phyloP scores from a whole-genome alignment of 2,329 filamentous ascomycete genomes.

The Hymenoscyphus repandus region DNA sequence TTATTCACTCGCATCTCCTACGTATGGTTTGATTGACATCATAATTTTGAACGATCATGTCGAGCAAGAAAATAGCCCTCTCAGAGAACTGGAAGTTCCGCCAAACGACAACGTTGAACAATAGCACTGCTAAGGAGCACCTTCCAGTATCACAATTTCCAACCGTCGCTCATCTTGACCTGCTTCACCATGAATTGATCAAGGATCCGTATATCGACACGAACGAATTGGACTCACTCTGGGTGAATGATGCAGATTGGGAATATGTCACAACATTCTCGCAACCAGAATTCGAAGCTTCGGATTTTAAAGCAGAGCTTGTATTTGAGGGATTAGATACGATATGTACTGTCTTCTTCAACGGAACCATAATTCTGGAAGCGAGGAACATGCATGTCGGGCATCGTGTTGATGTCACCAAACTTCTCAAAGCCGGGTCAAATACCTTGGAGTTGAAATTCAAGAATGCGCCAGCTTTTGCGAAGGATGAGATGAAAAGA shows the following conservation, averaged over 20 bases:
- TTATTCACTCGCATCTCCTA: no score
- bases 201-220: constrained; percentile 54
- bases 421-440: constrained; percentile 24
- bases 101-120: constrained; percentile 36
- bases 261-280: constrained; percentile 44
- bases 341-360: no score
- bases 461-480: constrained; percentile 20
- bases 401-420: constrained; percentile 44
- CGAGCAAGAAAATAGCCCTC: constrained; percentile 35
- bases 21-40: no score
- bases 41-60: background rate
- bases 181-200: constrained; percentile 52
- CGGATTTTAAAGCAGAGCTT: no score
- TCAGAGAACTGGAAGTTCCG: constrained; percentile 54
- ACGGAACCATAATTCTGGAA: no score
- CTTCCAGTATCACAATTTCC: constrained; percentile 42
- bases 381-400: constrained; percentile 47
- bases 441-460: constrained; percentile 11
- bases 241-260: constrained; percentile 60
- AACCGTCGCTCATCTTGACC: constrained; percentile 60
- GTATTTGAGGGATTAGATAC: no score
- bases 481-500: constrained; percentile 20
- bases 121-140: constrained; percentile 12
- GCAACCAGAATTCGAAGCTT: constrained; percentile 2
- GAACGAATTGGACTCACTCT: constrained; percentile 55